Conservation (phyloP, 1,139 yeast species). For the Debaryomyces udenii region DNA sequence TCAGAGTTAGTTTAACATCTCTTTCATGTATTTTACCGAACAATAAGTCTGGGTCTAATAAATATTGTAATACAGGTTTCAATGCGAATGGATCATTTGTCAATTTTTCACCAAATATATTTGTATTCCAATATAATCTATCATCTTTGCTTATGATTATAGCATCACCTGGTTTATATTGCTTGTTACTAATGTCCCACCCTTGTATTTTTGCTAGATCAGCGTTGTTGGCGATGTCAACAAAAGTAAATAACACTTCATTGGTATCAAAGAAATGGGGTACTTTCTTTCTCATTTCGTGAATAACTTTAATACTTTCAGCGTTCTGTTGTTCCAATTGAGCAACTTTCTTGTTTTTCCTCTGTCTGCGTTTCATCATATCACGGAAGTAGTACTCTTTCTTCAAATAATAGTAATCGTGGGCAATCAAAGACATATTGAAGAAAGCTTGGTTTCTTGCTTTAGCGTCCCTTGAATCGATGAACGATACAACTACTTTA, state of each 20-base stretch:
- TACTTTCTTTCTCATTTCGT: conserved; percentile 53
- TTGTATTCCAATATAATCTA: conserved; percentile 37
- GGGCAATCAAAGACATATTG: conserved; percentile 52
- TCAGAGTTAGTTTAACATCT: conserved; percentile 18
- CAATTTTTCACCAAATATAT: conserved; percentile 31
- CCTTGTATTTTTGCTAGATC: conserved; percentile 38
- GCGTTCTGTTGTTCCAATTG: conserved; percentile 47
- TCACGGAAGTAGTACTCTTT: conserved; percentile 47
- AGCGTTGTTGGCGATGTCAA: conserved; percentile 50
- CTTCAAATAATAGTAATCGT: conserved; percentile 53
- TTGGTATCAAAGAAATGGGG: conserved; percentile 47
- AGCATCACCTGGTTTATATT: conserved; percentile 48
- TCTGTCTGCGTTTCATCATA: conserved; percentile 39
- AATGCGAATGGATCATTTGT: conserved; percentile 32
- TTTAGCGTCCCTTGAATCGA: conserved; percentile 47
- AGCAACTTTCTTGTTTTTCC: conserved; percentile 46
- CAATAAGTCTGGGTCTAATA: conserved; percentile 34
- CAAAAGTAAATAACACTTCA: conserved; percentile 51
- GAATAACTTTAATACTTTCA: conserved; percentile 41
- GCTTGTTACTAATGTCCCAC: conserved; percentile 41
- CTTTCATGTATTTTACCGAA: conserved; percentile 8
- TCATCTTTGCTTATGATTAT: conserved; percentile 37
- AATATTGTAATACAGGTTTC: conserved; percentile 32
- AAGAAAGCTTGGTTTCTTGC: conserved; percentile 41
- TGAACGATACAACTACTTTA: conserved; percentile 56